phyloP scores from a whole-genome alignment of 768 basidiomycete species.

The Hygrophoropsis aurantiaca region DNA sequence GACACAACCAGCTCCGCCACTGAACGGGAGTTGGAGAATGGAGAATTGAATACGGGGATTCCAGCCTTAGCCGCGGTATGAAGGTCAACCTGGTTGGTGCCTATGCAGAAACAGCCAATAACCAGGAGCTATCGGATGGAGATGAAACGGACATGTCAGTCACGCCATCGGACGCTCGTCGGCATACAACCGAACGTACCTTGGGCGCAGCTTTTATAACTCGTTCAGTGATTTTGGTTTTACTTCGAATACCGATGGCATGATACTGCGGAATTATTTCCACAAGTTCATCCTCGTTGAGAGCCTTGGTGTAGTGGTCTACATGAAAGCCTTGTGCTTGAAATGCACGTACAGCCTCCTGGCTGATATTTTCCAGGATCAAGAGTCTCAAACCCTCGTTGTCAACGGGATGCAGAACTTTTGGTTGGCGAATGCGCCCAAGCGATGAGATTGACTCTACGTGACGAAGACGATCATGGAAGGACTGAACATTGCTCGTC shows the following conservation, averaged over 20 bases:
- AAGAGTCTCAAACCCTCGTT: conserved; percentile 81
- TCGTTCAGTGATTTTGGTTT: conserved; percentile 92
- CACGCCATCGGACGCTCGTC: neutral
- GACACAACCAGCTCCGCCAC: conserved; percentile 97
- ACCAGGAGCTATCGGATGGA: conserved; percentile 69
- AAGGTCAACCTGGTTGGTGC: conserved; percentile 97
- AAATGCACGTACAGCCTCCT: conserved; percentile 82
- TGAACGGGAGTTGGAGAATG: conserved; percentile 97
- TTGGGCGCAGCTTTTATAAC: conserved; percentile 87
- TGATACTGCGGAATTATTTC: conserved; percentile 82
- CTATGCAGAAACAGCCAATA: conserved; percentile 99
- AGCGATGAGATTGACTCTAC: conserved; percentile 31
- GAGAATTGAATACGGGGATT: conserved; percentile 98
- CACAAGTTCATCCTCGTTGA: conserved; percentile 93
- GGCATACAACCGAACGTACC: conserved; percentile 41
- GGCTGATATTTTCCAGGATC: conserved; percentile 93
- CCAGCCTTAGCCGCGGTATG: conserved; percentile 78
- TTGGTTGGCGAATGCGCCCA: conserved; percentile 51
- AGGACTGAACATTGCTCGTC: conserved; percentile 29
- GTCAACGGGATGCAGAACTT: conserved; percentile 78
- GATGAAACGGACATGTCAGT: conserved; percentile 2
- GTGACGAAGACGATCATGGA: conserved; percentile 49
- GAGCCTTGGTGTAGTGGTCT: conserved; percentile 81
- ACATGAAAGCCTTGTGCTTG: conserved; percentile 85
- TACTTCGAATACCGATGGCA: conserved; percentile 95